Evolutionary conservation across 1,139 yeast genomes (phyloP), one percentile per base, ranked within the genome.

Genomic region (Candida sojae): DNA sequence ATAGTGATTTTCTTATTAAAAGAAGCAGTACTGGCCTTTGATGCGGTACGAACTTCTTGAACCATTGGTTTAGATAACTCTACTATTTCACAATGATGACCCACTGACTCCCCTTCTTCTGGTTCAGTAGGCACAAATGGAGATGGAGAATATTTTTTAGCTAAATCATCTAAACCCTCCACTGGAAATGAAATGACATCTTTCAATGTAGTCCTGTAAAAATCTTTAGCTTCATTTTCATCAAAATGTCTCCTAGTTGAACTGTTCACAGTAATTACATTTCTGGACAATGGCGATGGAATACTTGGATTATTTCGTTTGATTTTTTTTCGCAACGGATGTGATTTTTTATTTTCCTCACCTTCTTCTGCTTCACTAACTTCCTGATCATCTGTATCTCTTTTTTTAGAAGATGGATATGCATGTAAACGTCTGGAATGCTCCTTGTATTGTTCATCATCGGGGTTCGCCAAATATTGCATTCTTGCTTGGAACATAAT

Each of bases 401-500:
- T 61, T 12, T 49, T 48, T 13, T 64, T 66, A 10, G 54, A 53
- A 28, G 60, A 61, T 32, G 60, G 53, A 17, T 64, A 71, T 40
- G 60, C 61, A 48, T 62, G 69, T 6, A 69, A 57, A 49, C 67
- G 68, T 54, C 66, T 69, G 71, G 71, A 30, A 66, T 65, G 50
- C 56, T 60, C 49, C 63, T 66, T 38, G n/a, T 38, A 34, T 31
- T 48, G 51, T 21, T 70, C 75, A 52, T 75, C 80, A 47, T 75
- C 82, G 1, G 44, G 44, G 37, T 42, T 42, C 1, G 73, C 77
- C 48, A 86, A 68, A 59, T 83, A 85, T 49, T 72, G 73, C 47
- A 74, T 68, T 49, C 97, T 79, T 45, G 86, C 80, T 40, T 72
- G 71, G 51, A 78, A 79, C 88, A 90, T 88, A 38, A 73, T 76